Percentiles rank a stretch among this genome's conserved stretches.
Evolutionary conservation across 164 flowering plant genomes (phyloP).

Genomic region (Platanus orientalis): DNA sequence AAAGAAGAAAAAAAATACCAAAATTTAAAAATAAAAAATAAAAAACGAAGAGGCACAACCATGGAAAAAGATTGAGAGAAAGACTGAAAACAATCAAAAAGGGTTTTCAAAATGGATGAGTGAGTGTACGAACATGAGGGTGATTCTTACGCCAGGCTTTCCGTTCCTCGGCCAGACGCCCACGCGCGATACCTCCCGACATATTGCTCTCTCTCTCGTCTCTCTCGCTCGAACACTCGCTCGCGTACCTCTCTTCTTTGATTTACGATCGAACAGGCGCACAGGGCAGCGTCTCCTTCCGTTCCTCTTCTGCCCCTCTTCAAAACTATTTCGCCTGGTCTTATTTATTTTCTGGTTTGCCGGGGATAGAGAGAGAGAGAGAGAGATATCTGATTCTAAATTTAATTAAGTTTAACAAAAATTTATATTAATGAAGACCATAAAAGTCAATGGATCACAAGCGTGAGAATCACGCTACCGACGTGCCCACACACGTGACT

Average conservation of each 20-base stretch:
- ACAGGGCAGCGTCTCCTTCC: no score
- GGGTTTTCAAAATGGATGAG: not conserved
- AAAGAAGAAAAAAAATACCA: not conserved
- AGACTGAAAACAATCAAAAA: not conserved
- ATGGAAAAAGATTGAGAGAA: not conserved
- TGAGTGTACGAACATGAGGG: conserved; percentile 50
- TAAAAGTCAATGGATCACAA: not conserved
- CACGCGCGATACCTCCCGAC: conserved; percentile 83
- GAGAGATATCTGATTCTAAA: no score
- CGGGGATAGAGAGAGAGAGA: no score
- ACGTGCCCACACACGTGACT: no score
- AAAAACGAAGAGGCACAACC: not conserved
- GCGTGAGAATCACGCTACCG: not conserved
- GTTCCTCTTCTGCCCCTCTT: no score
- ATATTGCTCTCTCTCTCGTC: conserved; percentile 18
- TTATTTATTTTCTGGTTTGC: no score
- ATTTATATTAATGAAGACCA: no score
- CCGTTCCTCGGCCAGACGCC: conserved; percentile 75
- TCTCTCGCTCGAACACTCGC: not conserved
- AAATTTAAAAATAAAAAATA: not conserved
- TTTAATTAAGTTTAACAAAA: no score
- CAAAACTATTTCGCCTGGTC: no score
- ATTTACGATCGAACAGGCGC: not conserved
- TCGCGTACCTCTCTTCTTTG: not conserved
- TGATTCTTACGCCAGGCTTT: conserved; percentile 87